These are phyloP conservation scores for Myriosclerotinia duriaeana DNA, from an alignment of 2,329 filamentous ascomycete genomes.

Conservation along the genomic window DNA sequence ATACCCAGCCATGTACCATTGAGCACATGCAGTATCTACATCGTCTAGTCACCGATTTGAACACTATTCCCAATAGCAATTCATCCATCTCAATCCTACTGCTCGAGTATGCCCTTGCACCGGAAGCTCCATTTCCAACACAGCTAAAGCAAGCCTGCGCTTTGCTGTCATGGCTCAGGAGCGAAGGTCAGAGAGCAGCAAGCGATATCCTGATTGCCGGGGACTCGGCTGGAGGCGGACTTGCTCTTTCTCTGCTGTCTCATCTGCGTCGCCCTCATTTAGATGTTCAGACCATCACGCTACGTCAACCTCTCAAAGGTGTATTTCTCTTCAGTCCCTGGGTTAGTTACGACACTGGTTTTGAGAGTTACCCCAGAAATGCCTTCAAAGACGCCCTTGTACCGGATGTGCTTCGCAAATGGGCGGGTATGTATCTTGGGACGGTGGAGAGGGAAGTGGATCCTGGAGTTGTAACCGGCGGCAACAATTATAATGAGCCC, in stretches of 20 bases:
- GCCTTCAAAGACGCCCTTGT: neutral
- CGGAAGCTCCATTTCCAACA: neutral
- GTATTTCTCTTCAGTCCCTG: neutral
- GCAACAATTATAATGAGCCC: constrained; percentile 6
- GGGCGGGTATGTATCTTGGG: constrained; percentile 11
- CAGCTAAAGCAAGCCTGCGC: neutral
- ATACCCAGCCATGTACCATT: constrained; percentile 6
- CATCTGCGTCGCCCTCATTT: neutral
- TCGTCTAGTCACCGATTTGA: neutral
- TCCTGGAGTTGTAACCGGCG: neutral
- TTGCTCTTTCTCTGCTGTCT: neutral
- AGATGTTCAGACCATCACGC: neutral
- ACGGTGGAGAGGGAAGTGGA: neutral
- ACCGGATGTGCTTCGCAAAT: neutral
- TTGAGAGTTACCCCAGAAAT: constrained; percentile 8
- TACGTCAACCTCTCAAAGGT: neutral
- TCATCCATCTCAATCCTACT: neutral
- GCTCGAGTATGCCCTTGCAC: neutral
- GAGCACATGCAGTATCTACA: constrained; percentile 5
- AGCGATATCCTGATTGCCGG: neutral
- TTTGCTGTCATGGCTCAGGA: neutral
- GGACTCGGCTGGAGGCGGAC: neutral
- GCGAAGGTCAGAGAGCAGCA: neutral
- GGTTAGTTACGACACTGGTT: neutral
- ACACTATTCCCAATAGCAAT: neutral